Base-by-base conservation (phyloP, 2,329 filamentous ascomycete genomes). In the Claviceps capensis region DNA sequence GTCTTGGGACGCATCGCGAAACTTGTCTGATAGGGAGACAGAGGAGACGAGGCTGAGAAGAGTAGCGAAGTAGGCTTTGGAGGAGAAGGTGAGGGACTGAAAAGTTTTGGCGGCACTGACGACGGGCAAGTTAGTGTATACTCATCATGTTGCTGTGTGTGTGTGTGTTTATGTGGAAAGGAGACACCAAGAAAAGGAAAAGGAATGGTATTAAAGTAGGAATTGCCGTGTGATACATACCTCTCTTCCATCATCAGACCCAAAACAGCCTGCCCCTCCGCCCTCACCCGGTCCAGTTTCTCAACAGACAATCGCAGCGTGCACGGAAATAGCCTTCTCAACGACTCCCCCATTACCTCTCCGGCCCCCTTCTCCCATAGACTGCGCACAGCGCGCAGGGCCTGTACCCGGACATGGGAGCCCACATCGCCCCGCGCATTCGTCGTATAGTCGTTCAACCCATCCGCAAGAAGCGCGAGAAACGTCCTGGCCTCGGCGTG, bases 401-500 rank as follows among this genome's bases (percentile, higher is more conserved):
- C 90, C 65, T 90, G 85, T 5, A 91, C 72, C 3, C 93, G 79
- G 4, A 95, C 85, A 50, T 90, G 79, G 0, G 90, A 95, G 5
- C 93, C 93, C 48, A 97, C 78, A 62, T 98, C 93, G 16, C 93
- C 93, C 52, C 89, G 77, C 14, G 90, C 83, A 58, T 88, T 91
- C 3, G 88, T 90, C 0, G 88, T 95, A 62, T 97, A 97, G 63
- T 98, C 90, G 57, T 91, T 85, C 30, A 98, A 68, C 0, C 83
- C 81, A 42, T 77, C 75, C 0, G 66, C 62, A 8, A 85, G 65
- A 1, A 81, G 56, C 0, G 61, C 59, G 1, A 77, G 54, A 53
- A 81, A 76, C 2, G 61, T 58, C 5, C 59, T 56, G 3, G 69
- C 63, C 43, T 70, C 67, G 30, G 70, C 62, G 40, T 60, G 64